A percentile compares a stretch with the other conserved stretches of the same genome.
Evolutionary conservation across 352 stramenopile genomes (phyloP).

Genomic region (Globisporangium rhizosaccharum): DNA sequence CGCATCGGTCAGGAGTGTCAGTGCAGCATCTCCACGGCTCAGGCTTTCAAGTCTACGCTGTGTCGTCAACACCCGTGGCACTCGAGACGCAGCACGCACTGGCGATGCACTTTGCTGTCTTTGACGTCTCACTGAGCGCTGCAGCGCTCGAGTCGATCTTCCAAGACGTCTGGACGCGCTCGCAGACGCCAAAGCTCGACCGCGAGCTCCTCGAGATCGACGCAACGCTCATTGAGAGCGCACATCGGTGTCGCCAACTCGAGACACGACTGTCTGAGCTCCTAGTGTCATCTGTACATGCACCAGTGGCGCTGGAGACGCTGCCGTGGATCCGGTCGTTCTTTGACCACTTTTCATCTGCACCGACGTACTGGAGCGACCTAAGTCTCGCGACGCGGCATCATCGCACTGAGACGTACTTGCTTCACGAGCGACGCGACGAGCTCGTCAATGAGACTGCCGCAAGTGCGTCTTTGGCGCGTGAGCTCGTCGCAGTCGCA

Average conservation of each 20-base stretch:
- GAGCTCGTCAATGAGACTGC: background rate
- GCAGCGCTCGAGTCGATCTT: constrained; percentile 20
- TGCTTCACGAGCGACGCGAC: constrained; percentile 5
- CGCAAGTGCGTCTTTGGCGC: background rate
- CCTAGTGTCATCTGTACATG: background rate
- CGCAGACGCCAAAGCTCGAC: constrained; percentile 10
- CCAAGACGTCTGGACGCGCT: constrained; percentile 13
- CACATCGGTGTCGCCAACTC: constrained; percentile 2
- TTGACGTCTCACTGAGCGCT: constrained; percentile 9
- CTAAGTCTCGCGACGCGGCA: constrained; percentile 6
- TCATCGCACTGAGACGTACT: constrained; percentile 6
- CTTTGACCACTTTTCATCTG: constrained; percentile 5
- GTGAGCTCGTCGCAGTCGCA: constrained; percentile 14
- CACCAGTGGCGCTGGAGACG: background rate
- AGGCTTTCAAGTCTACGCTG: constrained; percentile 47
- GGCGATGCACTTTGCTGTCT: constrained; percentile 21
- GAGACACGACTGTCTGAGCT: background rate
- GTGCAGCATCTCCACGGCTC: background rate
- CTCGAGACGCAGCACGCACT: constrained; percentile 13
- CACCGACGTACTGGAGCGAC: background rate
- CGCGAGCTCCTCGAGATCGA: constrained; percentile 16
- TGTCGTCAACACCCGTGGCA: constrained; percentile 18
- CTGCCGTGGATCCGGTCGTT: constrained; percentile 3
- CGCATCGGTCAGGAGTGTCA: background rate
- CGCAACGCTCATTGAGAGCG: constrained; percentile 5